phyloP scores from a whole-genome alignment of 2,329 filamentous ascomycete species.

The Magnaporthales sp. region DNA sequence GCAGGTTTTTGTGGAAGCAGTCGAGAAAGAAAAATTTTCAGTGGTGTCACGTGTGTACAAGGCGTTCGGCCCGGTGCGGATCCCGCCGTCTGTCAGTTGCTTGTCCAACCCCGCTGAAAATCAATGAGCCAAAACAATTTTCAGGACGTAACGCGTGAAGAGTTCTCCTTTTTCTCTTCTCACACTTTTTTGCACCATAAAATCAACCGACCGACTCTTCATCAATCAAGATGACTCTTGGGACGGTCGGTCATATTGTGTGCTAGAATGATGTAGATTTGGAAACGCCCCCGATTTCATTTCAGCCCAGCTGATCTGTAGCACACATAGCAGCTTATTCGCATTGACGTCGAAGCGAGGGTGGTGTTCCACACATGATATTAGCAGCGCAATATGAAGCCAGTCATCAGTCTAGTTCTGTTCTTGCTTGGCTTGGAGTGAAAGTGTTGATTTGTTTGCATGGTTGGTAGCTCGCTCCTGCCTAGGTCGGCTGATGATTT shows the following conservation, averaged over 20 bases:
- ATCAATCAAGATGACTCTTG: neutral
- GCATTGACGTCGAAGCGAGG: neutral
- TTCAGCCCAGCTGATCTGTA: neutral
- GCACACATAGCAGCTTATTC: neutral
- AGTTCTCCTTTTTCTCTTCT: neutral
- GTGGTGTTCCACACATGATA: neutral
- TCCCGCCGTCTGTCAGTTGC: neutral
- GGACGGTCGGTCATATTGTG: slow-evolving; percentile 7
- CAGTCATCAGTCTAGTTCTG: neutral
- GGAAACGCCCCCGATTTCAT: neutral
- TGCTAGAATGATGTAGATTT: slow-evolving; percentile 4
- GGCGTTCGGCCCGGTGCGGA: neutral
- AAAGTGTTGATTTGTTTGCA: neutral
- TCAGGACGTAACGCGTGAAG: neutral
- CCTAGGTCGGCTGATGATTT: neutral
- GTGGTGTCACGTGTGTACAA: neutral
- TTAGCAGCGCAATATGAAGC: neutral
- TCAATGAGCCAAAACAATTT: neutral
- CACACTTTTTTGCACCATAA: slow-evolving; percentile 9
- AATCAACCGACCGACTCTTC: slow-evolving; percentile 6
- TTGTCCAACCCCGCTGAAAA: neutral
- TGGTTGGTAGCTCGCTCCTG: neutral
- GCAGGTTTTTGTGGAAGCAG: neutral
- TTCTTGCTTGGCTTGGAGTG: neutral
- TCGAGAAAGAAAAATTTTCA: neutral